Conservation (phyloP, 2,329 filamentous ascomycete genomes). For the Colletotrichum sp. region DNA sequence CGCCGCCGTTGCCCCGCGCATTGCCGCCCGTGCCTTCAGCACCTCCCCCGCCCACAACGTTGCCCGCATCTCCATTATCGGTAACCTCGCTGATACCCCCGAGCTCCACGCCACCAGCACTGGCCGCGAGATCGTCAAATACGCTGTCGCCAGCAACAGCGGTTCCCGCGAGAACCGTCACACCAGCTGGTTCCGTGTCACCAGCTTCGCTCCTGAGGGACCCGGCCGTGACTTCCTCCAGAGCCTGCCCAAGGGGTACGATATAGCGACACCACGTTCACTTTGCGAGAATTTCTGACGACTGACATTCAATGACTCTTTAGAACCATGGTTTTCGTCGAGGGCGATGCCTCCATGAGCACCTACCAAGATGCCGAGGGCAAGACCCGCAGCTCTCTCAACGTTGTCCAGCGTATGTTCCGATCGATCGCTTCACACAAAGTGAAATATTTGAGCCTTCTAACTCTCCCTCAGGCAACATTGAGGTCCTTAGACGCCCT, state of each 20-base stretch:
- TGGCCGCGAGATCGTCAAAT: constrained; percentile 78
- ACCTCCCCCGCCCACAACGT: constrained; percentile 68
- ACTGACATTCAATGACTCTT: background rate
- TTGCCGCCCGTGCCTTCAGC: constrained; percentile 74
- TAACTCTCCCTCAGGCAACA: constrained; percentile 38
- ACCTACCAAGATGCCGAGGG: constrained; percentile 74
- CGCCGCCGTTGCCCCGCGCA: constrained; percentile 51
- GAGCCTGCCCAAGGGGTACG: constrained; percentile 84
- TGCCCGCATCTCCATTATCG: constrained; percentile 85
- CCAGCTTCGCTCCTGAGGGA: constrained; percentile 73
- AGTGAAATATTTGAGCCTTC: background rate
- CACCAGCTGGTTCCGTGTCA: constrained; percentile 86
- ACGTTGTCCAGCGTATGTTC: constrained; percentile 79
- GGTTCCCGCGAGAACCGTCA: constrained; percentile 73
- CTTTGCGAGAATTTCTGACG: background rate
- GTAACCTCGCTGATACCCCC: constrained; percentile 80
- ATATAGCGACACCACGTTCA: constrained; percentile 25
- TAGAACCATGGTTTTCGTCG: constrained; percentile 81
- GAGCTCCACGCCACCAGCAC: constrained; percentile 74
- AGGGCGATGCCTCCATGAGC: constrained; percentile 78
- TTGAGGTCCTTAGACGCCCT: constrained; percentile 52
- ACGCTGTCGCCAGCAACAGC: constrained; percentile 73
- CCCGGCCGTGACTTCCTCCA: constrained; percentile 74
- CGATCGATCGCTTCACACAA: background rate
- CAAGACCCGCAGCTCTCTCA: constrained; percentile 68